Evolutionary conservation across 2,329 filamentous ascomycete genomes (phyloP).

Genomic region (Paraconiothyrium brasiliense): DNA sequence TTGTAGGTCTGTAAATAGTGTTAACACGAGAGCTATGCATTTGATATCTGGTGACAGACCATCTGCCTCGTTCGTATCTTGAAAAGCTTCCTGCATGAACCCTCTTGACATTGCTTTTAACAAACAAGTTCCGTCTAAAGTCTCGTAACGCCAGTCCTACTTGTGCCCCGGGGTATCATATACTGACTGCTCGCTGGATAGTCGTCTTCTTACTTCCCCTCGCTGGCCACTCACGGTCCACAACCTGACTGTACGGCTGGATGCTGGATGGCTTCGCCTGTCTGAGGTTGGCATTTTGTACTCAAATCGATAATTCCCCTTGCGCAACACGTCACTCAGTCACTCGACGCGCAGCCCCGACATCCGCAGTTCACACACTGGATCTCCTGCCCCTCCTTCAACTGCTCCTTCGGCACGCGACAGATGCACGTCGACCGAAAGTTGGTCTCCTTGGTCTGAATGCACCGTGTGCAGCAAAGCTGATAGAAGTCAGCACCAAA

Average conservation of each 20-base stretch:
- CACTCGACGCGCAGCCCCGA: slow-evolving; percentile 85
- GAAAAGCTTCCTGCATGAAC: not conserved
- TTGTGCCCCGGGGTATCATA: slow-evolving; percentile 1
- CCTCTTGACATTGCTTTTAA: no score
- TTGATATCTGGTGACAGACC: slow-evolving; percentile 17
- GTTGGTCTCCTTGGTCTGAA: slow-evolving; percentile 99
- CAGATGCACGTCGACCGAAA: slow-evolving; percentile 98
- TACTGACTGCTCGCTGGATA: not conserved
- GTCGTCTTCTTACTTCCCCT: not conserved
- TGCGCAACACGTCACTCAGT: slow-evolving; percentile 58
- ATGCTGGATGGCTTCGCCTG: not conserved
- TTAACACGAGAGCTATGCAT: slow-evolving; percentile 16
- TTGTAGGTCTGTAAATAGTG: slow-evolving; percentile 31
- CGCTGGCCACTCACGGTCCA: not conserved
- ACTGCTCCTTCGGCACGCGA: slow-evolving; percentile 85
- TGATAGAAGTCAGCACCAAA: slow-evolving; percentile 47
- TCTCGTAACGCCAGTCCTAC: slow-evolving; percentile 3
- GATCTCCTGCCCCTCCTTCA: slow-evolving; percentile 90
- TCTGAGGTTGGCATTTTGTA: not conserved
- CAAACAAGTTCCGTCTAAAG: not conserved
- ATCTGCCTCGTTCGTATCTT: not conserved
- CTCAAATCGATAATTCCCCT: not conserved
- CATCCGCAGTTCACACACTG: slow-evolving; percentile 97
- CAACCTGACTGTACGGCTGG: not conserved
- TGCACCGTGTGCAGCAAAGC: slow-evolving; percentile 93